Base-by-base conservation (phyloP, 129 eudicot genomes). In the Artemisia annua region DNA sequence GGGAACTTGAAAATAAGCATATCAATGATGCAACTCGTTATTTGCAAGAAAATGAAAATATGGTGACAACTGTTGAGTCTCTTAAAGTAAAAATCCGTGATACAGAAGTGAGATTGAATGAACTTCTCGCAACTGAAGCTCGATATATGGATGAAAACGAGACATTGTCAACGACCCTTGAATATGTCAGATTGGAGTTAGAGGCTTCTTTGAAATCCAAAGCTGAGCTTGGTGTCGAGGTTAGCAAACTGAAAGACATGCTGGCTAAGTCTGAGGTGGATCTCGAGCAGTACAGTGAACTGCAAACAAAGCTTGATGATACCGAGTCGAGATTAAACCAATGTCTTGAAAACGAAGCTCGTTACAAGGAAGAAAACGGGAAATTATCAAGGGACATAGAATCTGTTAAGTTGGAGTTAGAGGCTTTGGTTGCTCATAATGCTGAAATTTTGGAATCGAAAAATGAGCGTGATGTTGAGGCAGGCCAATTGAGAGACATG, bases 101-200 rank as follows among this genome's bases (percentile, higher is more conserved):
- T 60, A 53, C 64, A 6, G 74, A 70, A 32, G 28, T 12, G 44
- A 70, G 63, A 72, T 52, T 85, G 51, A 81, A 81, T 18, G 61
- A 12, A n/a, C 53, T 60, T 60, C 81, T 83, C 39, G 85, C 73
- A 18, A 63, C 55, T 51, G 86, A 70, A 46, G 76, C 48, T 32
- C 56, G 24, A 20, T 43, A 30, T 16, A 9, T 78, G 48, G 54
- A 62, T 35, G 76, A 76, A 58, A 68, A 76, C 3, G 44, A 30
- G 12, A 57, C 17, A 3, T 58, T 76, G 55, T 56, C 24, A 30
- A 18, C 53, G n/a, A 43, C 48, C 67, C 51, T 83, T 57, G 72
- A 87, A 22, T 79, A 77, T 55, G 72, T 87, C 16, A 82, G 60
- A 50, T 81, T 79, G 17, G 85, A 92, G 57, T 76, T 83, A 24